Evolutionary conservation across 306 rosid species (phyloP), one percentile per base, ranked within the genome.

Genomic region (Carpinus viminea): DNA sequence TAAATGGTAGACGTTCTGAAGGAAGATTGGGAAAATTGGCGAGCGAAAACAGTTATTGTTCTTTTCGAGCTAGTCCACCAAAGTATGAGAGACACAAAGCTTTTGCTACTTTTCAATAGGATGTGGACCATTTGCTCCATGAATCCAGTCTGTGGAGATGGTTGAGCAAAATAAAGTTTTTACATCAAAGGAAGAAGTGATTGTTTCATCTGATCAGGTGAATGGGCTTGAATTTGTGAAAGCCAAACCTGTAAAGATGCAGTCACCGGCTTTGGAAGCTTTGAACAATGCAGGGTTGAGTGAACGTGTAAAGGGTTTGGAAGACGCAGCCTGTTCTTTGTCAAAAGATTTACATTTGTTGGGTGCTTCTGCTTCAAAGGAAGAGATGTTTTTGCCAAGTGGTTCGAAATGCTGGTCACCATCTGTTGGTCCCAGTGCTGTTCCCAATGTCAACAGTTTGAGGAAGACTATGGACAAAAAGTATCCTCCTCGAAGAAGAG

Each of bases 21-120:
- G 84, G 73, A 75, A 79, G 80, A 51, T n/a, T 26, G 75, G 84
- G 81, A 78, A 88, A 57, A 68, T 43, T 74, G 28, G 61, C 46
- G 12, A 77, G 74, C 83, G 91, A 83, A 82, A 87, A 82, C 76
- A 89, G 90, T 4, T 79, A 52, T 53, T 70, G 81, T 68, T 81
- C 68, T 79, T 73, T 72, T 31, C 69, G 17, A 20, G 20, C 59
- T 31, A 46, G 43, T 70, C 64, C 28, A 34, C 76, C 83, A 10
- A 62, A 76, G 83, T 86, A 70, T 77, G 91, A 89, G 81, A 76
- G 80, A 55, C 91, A 89, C 17, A 82, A 57, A 77, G 78, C 88
- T 76, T 91, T 88, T 38, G 91, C 93, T 7, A 92, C 81, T 95
- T 79, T 75, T 98, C 98, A 1, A 85, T 78, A 2, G 92, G 87